A percentile compares a stretch with the other conserved stretches of the same genome.
These are phyloP conservation scores for Sparassis latifolia DNA, from an alignment of 1,284 basidiomycete genomes.

Conservation along the genomic window DNA sequence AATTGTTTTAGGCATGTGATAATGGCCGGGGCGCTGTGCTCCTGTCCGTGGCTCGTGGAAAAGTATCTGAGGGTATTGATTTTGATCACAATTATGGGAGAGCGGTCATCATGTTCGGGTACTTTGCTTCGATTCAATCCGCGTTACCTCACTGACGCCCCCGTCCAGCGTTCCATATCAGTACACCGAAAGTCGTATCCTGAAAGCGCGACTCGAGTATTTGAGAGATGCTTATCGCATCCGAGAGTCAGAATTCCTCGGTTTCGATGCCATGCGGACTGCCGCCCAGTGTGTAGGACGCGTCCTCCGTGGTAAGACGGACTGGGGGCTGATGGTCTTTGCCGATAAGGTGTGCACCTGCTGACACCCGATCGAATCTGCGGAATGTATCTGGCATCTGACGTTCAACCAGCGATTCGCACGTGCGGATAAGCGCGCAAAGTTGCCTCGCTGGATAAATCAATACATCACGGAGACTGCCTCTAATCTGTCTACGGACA, in stretches of 20 bases:
- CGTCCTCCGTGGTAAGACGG: constrained; percentile 95
- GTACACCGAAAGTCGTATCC: constrained; percentile 96
- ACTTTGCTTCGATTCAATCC: constrained; percentile 16
- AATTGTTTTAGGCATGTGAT: constrained; percentile 77
- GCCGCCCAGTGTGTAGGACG: constrained; percentile 99
- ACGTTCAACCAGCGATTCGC: constrained; percentile 80
- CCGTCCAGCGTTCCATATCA: constrained; percentile 87
- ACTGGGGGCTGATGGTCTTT: constrained; percentile 99
- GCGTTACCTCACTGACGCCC: background rate
- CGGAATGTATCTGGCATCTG: background rate
- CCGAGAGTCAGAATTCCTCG: constrained; percentile 96
- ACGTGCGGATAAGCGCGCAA: constrained; percentile 92
- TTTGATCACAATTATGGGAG: constrained; percentile 99
- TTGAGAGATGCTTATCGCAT: constrained; percentile 98
- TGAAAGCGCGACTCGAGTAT: constrained; percentile 97
- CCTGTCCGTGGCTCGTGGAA: constrained; percentile 95
- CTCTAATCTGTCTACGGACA: constrained; percentile 96
- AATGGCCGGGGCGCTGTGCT: constrained; percentile 97
- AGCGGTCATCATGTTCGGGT: constrained; percentile 99
- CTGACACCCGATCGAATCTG: background rate
- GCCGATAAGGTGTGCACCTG: constrained; percentile 74
- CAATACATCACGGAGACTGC: constrained; percentile 98
- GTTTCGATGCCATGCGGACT: constrained; percentile 99
- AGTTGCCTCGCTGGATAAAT: constrained; percentile 98
- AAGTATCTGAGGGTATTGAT: constrained; percentile 99